phyloP scores from a whole-genome alignment of 2,329 filamentous ascomycete species.

The Colletotrichum aenigma region DNA sequence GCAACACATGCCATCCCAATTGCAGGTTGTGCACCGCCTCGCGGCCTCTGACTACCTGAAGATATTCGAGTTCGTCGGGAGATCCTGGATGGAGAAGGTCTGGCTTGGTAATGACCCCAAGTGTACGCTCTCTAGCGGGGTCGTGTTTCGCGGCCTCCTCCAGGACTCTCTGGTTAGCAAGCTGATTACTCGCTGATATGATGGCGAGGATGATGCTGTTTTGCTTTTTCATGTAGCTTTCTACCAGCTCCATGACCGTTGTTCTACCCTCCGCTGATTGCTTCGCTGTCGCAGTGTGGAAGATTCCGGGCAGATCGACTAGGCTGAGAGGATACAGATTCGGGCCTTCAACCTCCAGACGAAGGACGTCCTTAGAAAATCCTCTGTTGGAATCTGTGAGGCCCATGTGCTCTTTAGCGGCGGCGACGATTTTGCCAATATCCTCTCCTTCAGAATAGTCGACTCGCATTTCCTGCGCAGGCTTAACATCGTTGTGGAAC shows the following conservation, averaged over 20 bases:
- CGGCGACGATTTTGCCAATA: constrained; percentile 52
- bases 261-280: constrained; percentile 33
- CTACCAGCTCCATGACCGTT: constrained; percentile 40
- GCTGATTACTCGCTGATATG: constrained; percentile 52
- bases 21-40: constrained; percentile 33
- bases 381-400: constrained; percentile 30
- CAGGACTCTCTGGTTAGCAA: constrained; percentile 57
- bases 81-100: constrained; percentile 45
- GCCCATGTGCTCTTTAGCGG: constrained; percentile 56
- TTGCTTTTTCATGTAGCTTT: constrained; percentile 58
- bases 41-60: constrained; percentile 35
- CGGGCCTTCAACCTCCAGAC: constrained; percentile 50
- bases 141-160: constrained; percentile 47
- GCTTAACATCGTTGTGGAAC: constrained; percentile 29
- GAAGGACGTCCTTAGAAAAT: constrained; percentile 51
- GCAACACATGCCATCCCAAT: constrained; percentile 59
- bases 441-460: constrained; percentile 32
- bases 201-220: constrained; percentile 66
- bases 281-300: constrained; percentile 32
- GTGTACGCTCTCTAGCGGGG: constrained; percentile 46
- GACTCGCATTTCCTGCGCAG: constrained; percentile 30
- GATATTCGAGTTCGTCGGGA: constrained; percentile 41
- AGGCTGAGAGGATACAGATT: constrained; percentile 51
- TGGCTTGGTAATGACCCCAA: constrained; percentile 64
- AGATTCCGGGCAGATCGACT: constrained; percentile 59